These are phyloP conservation scores for Cladophialophora yegresii DNA, from an alignment of 2,329 filamentous ascomycete species.

Conservation along the genomic window DNA sequence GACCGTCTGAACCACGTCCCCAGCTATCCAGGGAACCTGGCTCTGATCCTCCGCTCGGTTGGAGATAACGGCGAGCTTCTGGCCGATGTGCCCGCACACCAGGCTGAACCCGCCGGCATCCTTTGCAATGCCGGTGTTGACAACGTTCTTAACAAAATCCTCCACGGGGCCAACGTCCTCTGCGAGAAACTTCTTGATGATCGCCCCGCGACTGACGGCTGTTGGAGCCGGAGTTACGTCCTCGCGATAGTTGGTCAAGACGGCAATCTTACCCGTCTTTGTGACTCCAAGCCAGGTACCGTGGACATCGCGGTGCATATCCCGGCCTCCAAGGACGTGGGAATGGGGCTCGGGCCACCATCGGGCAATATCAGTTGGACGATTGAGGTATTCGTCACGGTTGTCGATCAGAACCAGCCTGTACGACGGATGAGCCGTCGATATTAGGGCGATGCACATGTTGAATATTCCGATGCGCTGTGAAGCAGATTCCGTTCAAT, in stretches of 20 bases:
- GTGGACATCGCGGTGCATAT: conserved; percentile 60
- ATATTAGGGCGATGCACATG: conserved; percentile 79
- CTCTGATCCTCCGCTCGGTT: conserved; percentile 60
- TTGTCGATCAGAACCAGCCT: conserved; percentile 75
- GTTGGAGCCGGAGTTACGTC: conserved; percentile 50
- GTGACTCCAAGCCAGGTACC: conserved; percentile 68
- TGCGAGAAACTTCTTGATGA: conserved; percentile 62
- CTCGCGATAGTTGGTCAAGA: conserved; percentile 67
- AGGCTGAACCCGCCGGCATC: conserved; percentile 66
- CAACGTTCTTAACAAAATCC: conserved; percentile 57
- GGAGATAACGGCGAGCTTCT: conserved; percentile 61
- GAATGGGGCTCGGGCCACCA: conserved; percentile 61
- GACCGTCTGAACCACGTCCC: conserved; percentile 53
- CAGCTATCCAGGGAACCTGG: conserved; percentile 55
- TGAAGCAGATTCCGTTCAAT: not conserved
- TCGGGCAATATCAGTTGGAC: conserved; percentile 59
- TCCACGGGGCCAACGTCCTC: conserved; percentile 48
- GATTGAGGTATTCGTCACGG: conserved; percentile 67
- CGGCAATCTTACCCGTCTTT: conserved; percentile 60
- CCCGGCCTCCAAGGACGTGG: conserved; percentile 62
- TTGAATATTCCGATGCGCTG: conserved; percentile 12
- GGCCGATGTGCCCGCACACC: conserved; percentile 58
- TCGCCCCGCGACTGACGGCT: conserved; percentile 57
- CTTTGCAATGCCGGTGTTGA: conserved; percentile 56
- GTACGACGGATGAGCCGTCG: conserved; percentile 74